Evolutionary conservation across 352 stramenopile species (phyloP), one percentile per base, ranked within the genome.

Genomic region (Phytophthora macrochlamydospora): DNA sequence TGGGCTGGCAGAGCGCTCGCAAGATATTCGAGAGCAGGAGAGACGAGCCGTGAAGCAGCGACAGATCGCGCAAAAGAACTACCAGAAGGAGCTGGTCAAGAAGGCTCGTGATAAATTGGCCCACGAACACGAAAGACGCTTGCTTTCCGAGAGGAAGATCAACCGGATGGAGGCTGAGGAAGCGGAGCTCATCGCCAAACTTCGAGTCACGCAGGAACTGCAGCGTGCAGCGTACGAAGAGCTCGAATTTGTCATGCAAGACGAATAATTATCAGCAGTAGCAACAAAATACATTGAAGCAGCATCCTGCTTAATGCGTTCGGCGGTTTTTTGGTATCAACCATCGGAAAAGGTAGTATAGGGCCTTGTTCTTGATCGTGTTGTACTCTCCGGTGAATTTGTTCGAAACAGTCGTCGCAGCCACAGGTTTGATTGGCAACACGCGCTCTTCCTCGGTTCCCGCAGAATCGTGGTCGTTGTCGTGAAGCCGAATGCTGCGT

Each of bases 131-230:
- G 77, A 89, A 65, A 83, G 82, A 35, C 55, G 79, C 53, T 49
- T 81, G 45, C 49, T 85, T 40, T 85, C 83, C 9, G 79, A 93
- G 51, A 78, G 76, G 31, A 75, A 87, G 13, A 87, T 93, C 57
- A 61, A 83, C 40, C 67, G 87, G 31, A 90, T 93, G 83, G 83
- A 90, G 35, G 60, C 57, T 2, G 81, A 93, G 29, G 83, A 93
- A 28, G 60, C 69, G 12, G 67, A 81, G 38, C 57, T 93, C 51
- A 88, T 93, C 42, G 83, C 87, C 31, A 80, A 77, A 24, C 62
- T 93, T 32, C 72, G 79, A 4, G 52, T 89, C 11, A 88, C 83
- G 40, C 82, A 93, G 56, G 83, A 91, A 37, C 61, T 87, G 50
- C 83, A 91, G 64, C 81, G 77, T 29, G 69, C 76, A 3, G 83